These are phyloP conservation scores for Aspergillus sp. DNA, from an alignment of 2,329 filamentous ascomycete genomes.

Conservation along the genomic window DNA sequence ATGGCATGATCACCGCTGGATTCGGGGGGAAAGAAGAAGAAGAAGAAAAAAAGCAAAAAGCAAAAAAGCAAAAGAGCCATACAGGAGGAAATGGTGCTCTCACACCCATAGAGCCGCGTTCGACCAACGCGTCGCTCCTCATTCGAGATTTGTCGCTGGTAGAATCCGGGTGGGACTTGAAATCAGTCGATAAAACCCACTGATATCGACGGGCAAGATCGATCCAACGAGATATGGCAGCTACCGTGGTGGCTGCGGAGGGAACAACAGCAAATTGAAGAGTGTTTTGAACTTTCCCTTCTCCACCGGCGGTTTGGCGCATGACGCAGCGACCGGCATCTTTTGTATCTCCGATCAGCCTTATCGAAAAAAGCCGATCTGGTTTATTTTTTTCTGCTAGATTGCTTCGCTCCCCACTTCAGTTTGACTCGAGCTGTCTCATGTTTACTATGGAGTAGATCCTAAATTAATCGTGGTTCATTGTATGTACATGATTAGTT, in stretches of 20 bases:
- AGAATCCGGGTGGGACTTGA: neutral
- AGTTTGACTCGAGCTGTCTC: neutral
- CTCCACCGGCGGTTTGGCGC: slow-evolving; percentile 32
- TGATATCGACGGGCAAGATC: neutral
- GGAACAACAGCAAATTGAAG: slow-evolving; percentile 18
- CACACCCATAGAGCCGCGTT: slow-evolving; percentile 21
- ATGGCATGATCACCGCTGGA: neutral
- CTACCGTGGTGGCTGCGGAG: slow-evolving; percentile 13
- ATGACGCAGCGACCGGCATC: slow-evolving; percentile 35
- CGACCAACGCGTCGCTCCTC: slow-evolving; percentile 19
- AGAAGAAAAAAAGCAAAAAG: neutral
- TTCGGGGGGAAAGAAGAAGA: neutral
- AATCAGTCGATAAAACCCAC: neutral
- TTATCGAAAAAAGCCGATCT: slow-evolving; percentile 20
- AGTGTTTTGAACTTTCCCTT: slow-evolving; percentile 39
- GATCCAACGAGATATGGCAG: neutral
- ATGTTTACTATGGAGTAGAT: neutral
- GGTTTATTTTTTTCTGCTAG: slow-evolving; percentile 5
- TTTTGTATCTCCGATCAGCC: slow-evolving; percentile 35
- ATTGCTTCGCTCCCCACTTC: neutral
- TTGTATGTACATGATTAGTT: neutral
- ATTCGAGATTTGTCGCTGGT: slow-evolving; percentile 15
- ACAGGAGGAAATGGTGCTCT: slow-evolving; percentile 29
- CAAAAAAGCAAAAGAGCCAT: slow-evolving; percentile 18
- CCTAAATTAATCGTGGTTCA: neutral